These are phyloP conservation scores for Saposhnikovia divaricata DNA, from an alignment of 129 eudicot genomes.

Conservation along the genomic window DNA sequence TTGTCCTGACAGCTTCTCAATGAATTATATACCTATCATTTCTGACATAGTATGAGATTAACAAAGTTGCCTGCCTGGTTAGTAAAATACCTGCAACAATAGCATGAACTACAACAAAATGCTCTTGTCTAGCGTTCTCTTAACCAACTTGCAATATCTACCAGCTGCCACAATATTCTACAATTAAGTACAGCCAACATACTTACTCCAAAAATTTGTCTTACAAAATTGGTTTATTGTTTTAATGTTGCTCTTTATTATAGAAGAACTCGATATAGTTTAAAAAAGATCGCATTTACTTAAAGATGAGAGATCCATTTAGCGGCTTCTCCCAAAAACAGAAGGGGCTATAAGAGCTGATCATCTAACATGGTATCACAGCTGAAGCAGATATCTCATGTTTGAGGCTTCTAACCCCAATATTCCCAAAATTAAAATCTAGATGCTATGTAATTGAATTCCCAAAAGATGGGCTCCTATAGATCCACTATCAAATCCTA, in stretches of 20 bases:
- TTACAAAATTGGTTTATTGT: not conserved
- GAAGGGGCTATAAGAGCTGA: not conserved
- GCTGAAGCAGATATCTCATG: not conserved
- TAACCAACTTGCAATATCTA: not conserved
- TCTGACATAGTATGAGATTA: not conserved
- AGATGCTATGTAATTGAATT: not conserved
- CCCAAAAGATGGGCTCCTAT: not conserved
- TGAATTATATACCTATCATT: not conserved
- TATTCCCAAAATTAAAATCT: not conserved
- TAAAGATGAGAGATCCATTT: not conserved
- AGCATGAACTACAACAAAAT: not conserved
- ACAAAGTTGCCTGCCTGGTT: not conserved
- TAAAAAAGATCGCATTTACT: not conserved
- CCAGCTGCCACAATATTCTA: not conserved
- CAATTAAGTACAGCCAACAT: not conserved
- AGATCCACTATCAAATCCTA: not conserved
- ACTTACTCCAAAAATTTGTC: not conserved
- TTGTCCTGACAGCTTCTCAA: not conserved
- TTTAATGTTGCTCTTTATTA: not conserved
- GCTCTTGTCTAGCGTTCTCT: not conserved
- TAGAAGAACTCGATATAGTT: not conserved
- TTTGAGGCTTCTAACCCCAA: not conserved
- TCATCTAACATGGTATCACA: not conserved
- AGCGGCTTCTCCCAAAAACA: not conserved
- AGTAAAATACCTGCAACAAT: not conserved